These are phyloP conservation scores for Venustampulla echinocandica DNA, from an alignment of 495 filamentous ascomycete genomes.

Conservation along the genomic window DNA sequence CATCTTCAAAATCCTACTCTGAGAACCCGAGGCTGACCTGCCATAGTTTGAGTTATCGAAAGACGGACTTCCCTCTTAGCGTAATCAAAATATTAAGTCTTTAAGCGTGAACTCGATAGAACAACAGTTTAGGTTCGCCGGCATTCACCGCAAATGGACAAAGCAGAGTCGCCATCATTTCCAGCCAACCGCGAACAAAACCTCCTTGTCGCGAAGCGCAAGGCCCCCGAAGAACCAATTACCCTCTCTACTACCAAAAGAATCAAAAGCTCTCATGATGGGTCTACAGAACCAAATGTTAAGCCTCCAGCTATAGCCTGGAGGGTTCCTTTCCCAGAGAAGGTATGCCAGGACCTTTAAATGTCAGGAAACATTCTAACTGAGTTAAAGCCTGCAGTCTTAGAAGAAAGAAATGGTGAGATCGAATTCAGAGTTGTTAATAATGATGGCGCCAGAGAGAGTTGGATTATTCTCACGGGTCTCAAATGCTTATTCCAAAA, in stretches of 20 bases:
- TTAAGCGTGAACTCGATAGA: not conserved
- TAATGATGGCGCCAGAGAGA: slow-evolving; percentile 82
- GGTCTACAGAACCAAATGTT: slow-evolving; percentile 42
- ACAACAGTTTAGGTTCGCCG: not conserved
- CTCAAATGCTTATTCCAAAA: slow-evolving; percentile 98
- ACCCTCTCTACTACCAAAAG: slow-evolving; percentile 56
- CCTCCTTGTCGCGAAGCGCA: slow-evolving; percentile 48
- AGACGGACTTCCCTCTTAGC: no score
- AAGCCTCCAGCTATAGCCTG: slow-evolving; percentile 23
- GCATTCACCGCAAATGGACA: not conserved
- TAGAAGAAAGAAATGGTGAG: slow-evolving; percentile 89
- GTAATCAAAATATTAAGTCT: no score
- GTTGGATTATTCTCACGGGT: slow-evolving; percentile 87
- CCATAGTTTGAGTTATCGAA: no score
- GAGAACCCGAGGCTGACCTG: not conserved
- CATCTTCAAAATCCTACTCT: not conserved
- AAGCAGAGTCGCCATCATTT: not conserved
- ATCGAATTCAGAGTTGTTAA: slow-evolving; percentile 98
- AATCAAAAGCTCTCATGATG: slow-evolving; percentile 45
- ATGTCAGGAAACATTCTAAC: not conserved
- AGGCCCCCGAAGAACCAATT: slow-evolving; percentile 62
- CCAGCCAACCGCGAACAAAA: not conserved
- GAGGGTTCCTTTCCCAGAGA: slow-evolving; percentile 70
- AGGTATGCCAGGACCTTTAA: slow-evolving; percentile 38
- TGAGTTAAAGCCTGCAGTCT: slow-evolving; percentile 57